Evolutionary conservation across 2,329 filamentous ascomycete species (phyloP), one percentile per base, ranked within the genome.

Genomic region (Diplodia corticola): DNA sequence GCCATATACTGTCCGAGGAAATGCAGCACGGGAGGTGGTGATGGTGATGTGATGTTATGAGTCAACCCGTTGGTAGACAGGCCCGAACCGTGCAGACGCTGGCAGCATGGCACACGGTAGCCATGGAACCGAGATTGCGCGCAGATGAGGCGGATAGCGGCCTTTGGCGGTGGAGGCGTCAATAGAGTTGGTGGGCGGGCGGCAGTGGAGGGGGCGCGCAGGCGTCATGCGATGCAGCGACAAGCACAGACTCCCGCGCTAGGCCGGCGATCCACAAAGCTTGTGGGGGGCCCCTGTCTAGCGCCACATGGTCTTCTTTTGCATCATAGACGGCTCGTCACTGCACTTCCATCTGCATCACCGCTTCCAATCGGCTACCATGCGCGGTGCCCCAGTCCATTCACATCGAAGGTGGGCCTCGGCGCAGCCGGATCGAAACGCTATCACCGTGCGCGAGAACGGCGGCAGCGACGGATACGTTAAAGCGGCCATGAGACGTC

Each of bases 401-500:
- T 30, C 40, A 24, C 48, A 50, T 50, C 48, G 17, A 13, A 53
- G 9, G 49, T 30, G 49, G 49, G 22, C 26, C 49, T 28, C 24
- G 24, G 15, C 26, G 26, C 49, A 17, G 26, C 49, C 24, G 22
- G 17, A 44, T 44, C 7, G 37, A n/a, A 17, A 15, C 17, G 37
- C 37, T n/a, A 44, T n/a, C 37, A 17, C 37, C n/a, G 37, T 5
- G 6, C 40, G 40, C 17, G 40, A 20, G 13, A 17, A 44, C 37
- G n/a, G 17, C 7, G 37, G n/a, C 37, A 44, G 15, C 9, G 37
- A 44, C n/a, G 3, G 37, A 44, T 33, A 4, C 40, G 55, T 48
- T 60, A 60, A 60, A 60, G 55, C 55, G 55, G 55, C 44, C 40
- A 49, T 10, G 37, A 33, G 10, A 61, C 57, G 57, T 61, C 57